Base-by-base conservation (phyloP, 1,139 yeast species). In the Yamadazyma triangularis region DNA sequence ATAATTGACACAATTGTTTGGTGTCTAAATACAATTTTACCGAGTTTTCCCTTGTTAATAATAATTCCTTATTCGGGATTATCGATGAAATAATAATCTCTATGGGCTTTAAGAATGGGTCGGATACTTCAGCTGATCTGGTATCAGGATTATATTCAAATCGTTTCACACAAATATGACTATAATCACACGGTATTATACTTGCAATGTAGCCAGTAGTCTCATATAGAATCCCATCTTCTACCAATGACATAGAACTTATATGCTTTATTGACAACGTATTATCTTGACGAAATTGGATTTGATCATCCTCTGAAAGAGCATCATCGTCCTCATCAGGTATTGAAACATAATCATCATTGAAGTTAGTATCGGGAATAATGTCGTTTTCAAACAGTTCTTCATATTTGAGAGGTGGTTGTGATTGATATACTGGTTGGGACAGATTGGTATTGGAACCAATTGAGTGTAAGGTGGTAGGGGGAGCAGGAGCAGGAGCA, bases 121-220 rank as follows among this genome's bases (percentile, higher is more conserved):
- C 66, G 2, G 50, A 32, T 4, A 44, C 30, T 13, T 25, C 35
- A 9, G 29, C 27, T 2, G 30, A 8, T 4, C 13, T 10, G n/a
- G 16, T 14, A 6, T 30, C 23, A 2, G 22, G n/a, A 26, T 39
- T 35, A 8, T 26, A 13, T 3, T 38, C 39, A 36, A 49, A 59
- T 8, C 44, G 29, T 30, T 60, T 60, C n/a, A 48, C 45, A 33
- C 61, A 56, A 2, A 53, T 32, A 12, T 50, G 50, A 4, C 47
- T 32, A 40, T 51, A 42, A 30, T 57, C 58, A 4, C 32, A 30
- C 1, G 66, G 65, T 6, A 43, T 36, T 4, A 43, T 35, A 1
- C 50, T 60, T 1, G 43, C 47, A 1, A 58, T 28, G 20, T 34
- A 42, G 3, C 48, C 60, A 1, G 35, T 33, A 1, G 44, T 38